These are phyloP conservation scores for Cytospora piceae DNA, from an alignment of 2,329 filamentous ascomycete species.

Conservation along the genomic window DNA sequence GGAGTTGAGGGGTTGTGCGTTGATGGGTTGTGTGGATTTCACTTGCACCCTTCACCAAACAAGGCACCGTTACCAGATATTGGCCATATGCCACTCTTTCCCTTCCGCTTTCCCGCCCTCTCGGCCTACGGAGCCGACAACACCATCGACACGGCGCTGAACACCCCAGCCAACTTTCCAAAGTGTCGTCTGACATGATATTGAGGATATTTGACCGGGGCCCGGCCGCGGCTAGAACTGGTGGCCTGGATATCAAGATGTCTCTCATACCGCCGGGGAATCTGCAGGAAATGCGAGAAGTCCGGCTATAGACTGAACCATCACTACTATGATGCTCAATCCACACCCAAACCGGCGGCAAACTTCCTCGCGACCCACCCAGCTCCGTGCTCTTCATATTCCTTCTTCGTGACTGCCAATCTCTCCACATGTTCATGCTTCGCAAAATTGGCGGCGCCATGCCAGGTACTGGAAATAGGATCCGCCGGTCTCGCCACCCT, in stretches of 20 bases:
- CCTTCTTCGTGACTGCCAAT: conserved; percentile 78
- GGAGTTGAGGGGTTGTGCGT: not conserved
- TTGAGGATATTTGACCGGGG: not conserved
- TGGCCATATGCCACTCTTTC: not conserved
- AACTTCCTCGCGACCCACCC: conserved; percentile 77
- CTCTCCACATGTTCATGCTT: conserved; percentile 68
- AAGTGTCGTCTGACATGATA: not conserved
- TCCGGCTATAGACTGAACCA: not conserved
- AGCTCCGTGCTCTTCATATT: conserved; percentile 87
- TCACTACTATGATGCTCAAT: conserved; percentile 17
- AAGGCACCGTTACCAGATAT: not conserved
- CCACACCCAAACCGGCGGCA: conserved; percentile 43
- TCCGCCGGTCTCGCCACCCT: conserved; percentile 71
- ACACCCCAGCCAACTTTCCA: not conserved
- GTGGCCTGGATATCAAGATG: not conserved
- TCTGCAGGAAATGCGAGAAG: not conserved
- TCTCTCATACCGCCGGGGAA: not conserved
- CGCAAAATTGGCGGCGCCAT: conserved; percentile 79
- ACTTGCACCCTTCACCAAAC: not conserved
- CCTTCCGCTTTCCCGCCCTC: not conserved
- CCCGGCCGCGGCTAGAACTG: not conserved
- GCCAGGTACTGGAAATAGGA: conserved; percentile 82
- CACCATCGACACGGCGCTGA: not conserved
- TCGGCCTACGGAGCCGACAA: not conserved
- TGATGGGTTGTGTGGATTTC: not conserved